Base-by-base conservation (phyloP, 257 asterid species). In the Capsicum baccatum region DNA sequence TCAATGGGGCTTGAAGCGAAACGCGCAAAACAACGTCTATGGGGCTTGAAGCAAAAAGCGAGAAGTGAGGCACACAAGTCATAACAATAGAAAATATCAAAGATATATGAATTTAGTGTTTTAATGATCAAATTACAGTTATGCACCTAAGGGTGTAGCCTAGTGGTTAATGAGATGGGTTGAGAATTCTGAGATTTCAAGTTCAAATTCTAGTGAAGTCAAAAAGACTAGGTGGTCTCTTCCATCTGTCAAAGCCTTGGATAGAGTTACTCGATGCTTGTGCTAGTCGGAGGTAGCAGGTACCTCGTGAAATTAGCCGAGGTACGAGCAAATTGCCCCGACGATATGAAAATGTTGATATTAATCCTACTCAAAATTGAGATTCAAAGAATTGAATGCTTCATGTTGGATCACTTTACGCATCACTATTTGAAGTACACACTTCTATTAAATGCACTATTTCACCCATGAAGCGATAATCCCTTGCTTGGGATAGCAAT, bases 141-240 rank as follows among this genome's bases (percentile, higher is more conserved):
- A 66, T 66, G 44, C 73, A 16, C 54, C 52, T 37, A 14, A 33
- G 50, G 76, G 76, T 68, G n/a, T 68, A 39, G 16, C 76, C 21
- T 68, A 15, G 14, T 68, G 52, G 76, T 68, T 13, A n/a, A 68
- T 37, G 52, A 68, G 39, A 21, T 68, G 76, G 52, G 54, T 68
- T 37, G 52, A 68, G 52, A 68, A 68, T 8, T 15, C 7, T 66
- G 19, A 66, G 48, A 35, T 7, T 52, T 68, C 26, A 37, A 37
- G 76, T 68, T 37, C 76, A 68, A 37, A 68, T 68, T 39, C 14
- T 0, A 37, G 13, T 11, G 13, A 3, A 68, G 52, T 37, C 52
- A 37, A 68, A 67, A 67, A 68, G 52, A 37, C 76, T 68, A 68
- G 76, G 26, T 68, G 54, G 39, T 68, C 44, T 68, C 52, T 66